Base-by-base conservation (phyloP, 805 yeast genomes). In the Candida arabinofermentans region DNA sequence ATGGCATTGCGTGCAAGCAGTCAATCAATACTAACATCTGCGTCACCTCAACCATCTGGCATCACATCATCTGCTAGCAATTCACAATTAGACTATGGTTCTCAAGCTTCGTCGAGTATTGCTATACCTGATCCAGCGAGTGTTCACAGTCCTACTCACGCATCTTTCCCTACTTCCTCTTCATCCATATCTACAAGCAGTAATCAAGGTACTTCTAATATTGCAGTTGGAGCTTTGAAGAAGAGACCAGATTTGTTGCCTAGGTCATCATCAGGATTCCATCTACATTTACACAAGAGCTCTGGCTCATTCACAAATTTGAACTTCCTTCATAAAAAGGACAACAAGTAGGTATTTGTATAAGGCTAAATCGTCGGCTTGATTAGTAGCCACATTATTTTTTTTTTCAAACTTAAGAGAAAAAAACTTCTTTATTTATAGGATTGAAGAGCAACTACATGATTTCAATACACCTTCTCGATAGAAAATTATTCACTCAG, bases 281-380 rank as follows among this genome's bases (percentile, higher is more conserved):
- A 48, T 36, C 27, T 49, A 19, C 43, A 40, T 37, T 21, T 49
- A 30, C 34, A 50, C n/a, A 53, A 48, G 38, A 56, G 53, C 27
- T 49, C 51, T n/a, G 49, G 53, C n/a, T 55, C 59, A 12, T 47
- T 57, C 34, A 53, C 53, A 8, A 57, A 43, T 24, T 42, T 57
- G 16, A 48, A 39, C 27, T 53, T 57, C 29, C 27, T 57, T 22
- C 61, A 57, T 27, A 48, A 49, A 34, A 49, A 45, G 40, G 51
- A 50, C 14, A 39, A 24, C 21, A 35, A 43, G 21, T 36, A 17
- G 29, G n/a, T 22, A n/a, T 31, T 19, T 31, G 14, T 17, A 9
- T 30, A 30, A 16, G 10, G 9, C 4, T 33, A 22, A 21, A 32
- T n/a, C n/a, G n/a, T n/a, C n/a, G n/a, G n/a, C n/a, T n/a, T n/a